phyloP scores from a whole-genome alignment of 2,329 filamentous ascomycete species.

The Arachnopeziza araneosa region DNA sequence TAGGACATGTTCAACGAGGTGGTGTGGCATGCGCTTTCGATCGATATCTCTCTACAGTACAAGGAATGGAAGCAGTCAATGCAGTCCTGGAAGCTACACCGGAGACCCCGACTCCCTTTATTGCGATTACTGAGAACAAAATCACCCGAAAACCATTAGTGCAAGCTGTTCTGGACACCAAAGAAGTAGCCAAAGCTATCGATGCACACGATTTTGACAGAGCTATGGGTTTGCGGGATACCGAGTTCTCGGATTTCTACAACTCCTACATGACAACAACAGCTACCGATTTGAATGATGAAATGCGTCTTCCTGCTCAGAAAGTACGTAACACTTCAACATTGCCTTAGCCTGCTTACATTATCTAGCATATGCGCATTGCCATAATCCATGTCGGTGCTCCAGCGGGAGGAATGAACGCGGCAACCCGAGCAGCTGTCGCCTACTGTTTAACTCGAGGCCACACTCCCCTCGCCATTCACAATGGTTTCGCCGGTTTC shows the following conservation, averaged over 20 bases:
- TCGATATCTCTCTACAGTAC: slow-evolving; percentile 84
- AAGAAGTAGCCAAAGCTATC: slow-evolving; percentile 78
- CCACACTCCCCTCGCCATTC: slow-evolving; percentile 87
- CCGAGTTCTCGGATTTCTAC: slow-evolving; percentile 92
- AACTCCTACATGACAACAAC: slow-evolving; percentile 88
- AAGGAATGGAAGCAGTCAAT: slow-evolving; percentile 90
- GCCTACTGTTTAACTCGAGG: slow-evolving; percentile 88
- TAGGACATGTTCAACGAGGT: slow-evolving; percentile 96
- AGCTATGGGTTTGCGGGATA: slow-evolving; percentile 84
- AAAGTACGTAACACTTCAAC: slow-evolving; percentile 50
- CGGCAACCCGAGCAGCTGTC: slow-evolving; percentile 85
- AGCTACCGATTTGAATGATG: slow-evolving; percentile 64
- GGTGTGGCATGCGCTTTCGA: slow-evolving; percentile 91
- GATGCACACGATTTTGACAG: slow-evolving; percentile 77
- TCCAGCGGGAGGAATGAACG: slow-evolving; percentile 96
- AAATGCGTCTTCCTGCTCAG: slow-evolving; percentile 60
- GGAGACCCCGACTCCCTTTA: slow-evolving; percentile 86
- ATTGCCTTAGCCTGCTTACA: neutral
- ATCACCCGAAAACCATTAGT: slow-evolving; percentile 86
- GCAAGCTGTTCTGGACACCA: slow-evolving; percentile 80
- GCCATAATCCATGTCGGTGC: slow-evolving; percentile 97
- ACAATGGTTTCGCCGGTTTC: slow-evolving; percentile 95
- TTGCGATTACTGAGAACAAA: slow-evolving; percentile 96
- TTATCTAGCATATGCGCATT: slow-evolving; percentile 71
- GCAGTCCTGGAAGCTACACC: slow-evolving; percentile 86